Conservation (phyloP, 305 asterid species). For the Fraxinus paxiana region DNA sequence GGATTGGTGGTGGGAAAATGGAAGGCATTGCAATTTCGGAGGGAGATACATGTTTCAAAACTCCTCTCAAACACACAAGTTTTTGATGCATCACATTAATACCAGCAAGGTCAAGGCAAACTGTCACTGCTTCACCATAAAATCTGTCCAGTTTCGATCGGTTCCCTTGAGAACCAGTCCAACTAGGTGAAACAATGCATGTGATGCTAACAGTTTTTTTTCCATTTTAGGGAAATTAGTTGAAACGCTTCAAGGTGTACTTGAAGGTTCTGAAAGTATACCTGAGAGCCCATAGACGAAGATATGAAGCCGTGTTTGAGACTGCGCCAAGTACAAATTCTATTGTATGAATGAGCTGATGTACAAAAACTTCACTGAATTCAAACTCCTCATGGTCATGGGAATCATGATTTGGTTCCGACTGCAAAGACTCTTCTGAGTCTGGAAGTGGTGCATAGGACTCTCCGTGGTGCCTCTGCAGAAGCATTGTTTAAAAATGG, state of each 20-base stretch:
- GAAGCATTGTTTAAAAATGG: conserved; percentile 20
- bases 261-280: conserved; percentile 25
- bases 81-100: neutral
- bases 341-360: conserved; percentile 89
- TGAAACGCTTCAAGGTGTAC: conserved; percentile 5
- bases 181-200: neutral
- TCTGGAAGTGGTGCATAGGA: conserved; percentile 62
- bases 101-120: neutral
- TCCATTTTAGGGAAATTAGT: neutral
- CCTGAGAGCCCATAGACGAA: conserved; percentile 99
- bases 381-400: conserved; percentile 92
- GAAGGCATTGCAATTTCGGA: neutral
- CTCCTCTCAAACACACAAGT: neutral
- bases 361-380: conserved; percentile 85
- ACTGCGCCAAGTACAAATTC: conserved; percentile 98
- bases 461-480: conserved; percentile 77
- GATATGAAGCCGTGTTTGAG: conserved; percentile 92
- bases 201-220: neutral
- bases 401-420: conserved; percentile 57
- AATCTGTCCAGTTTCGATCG: neutral
- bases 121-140: neutral
- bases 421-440: conserved; percentile 65
- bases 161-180: neutral
- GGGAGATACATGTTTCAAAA: neutral
- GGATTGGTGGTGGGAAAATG: neutral